phyloP scores from a whole-genome alignment of 108 stramenopile genomes.

The Aurantiochytrium sp. region DNA sequence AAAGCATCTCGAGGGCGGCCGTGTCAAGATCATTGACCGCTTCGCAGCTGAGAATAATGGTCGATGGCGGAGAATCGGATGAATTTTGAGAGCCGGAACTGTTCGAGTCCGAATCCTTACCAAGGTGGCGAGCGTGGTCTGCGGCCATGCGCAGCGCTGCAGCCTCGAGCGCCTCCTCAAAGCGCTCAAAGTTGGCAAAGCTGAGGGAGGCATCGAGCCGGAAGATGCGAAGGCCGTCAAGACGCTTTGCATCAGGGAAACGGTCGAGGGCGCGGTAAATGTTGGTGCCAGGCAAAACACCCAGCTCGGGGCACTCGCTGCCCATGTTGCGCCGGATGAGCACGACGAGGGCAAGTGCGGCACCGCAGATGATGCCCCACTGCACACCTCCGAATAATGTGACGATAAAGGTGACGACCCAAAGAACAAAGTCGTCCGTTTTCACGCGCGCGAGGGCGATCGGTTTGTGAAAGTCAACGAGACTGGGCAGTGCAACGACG shows the following conservation, averaged over 20 bases:
- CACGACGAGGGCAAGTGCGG: background rate
- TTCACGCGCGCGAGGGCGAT: background rate
- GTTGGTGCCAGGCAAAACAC: background rate
- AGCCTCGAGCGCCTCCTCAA: background rate
- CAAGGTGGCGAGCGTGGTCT: background rate
- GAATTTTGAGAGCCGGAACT: background rate
- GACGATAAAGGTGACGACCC: background rate
- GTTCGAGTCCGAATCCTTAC: background rate
- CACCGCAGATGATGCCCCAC: background rate
- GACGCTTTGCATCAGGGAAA: background rate
- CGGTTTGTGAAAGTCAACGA: background rate
- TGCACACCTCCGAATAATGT: background rate
- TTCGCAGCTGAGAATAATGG: background rate
- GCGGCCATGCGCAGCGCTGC: background rate
- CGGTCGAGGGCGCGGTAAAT: background rate
- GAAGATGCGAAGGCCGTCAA: background rate
- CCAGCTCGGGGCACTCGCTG: background rate
- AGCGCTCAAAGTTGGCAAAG: background rate
- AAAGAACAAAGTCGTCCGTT: background rate
- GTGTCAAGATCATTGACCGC: background rate
- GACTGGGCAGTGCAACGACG: background rate
- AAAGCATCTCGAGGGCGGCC: background rate
- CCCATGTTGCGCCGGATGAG: background rate
- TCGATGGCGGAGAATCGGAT: background rate
- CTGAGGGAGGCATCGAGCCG: background rate